Conservation (phyloP, 106 monocot genomes). For the Allium fistulosum region DNA sequence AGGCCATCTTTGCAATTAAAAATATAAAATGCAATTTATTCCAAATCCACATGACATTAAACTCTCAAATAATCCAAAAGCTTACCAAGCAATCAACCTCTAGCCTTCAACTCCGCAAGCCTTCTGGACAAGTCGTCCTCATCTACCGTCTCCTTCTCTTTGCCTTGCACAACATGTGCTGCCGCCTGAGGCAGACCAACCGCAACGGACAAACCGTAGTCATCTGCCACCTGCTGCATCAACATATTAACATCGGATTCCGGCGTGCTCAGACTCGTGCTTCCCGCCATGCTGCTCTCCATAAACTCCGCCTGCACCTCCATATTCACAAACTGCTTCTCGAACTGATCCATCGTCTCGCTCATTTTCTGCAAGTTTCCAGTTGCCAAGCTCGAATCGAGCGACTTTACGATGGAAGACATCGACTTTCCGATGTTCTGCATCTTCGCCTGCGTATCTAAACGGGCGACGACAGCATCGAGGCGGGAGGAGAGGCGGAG, state of each 20-base stretch:
- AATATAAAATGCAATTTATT: too few species aligned
- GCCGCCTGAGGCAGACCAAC: slow-evolving; percentile 27
- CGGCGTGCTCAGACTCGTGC: slow-evolving; percentile 21
- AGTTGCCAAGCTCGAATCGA: slow-evolving; percentile 20
- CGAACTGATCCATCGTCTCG: slow-evolving; percentile 36
- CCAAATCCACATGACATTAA: too few species aligned
- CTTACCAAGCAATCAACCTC: slow-evolving; percentile 7
- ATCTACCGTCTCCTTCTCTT: slow-evolving; percentile 23
- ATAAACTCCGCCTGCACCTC: slow-evolving; percentile 40
- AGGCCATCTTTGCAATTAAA: too few species aligned
- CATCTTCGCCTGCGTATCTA: slow-evolving; percentile 35
- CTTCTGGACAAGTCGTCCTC: slow-evolving; percentile 29
- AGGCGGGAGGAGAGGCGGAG: slow-evolving; percentile 33
- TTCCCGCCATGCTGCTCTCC: slow-evolving; percentile 30
- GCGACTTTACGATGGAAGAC: slow-evolving; percentile 21
- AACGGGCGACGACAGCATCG: slow-evolving; percentile 28
- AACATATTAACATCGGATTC: slow-evolving; percentile 15
- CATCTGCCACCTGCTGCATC: slow-evolving; percentile 44
- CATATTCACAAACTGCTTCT: slow-evolving; percentile 35
- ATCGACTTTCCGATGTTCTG: slow-evolving; percentile 30
- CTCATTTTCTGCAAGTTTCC: slow-evolving; percentile 30
- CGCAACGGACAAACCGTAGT: slow-evolving; percentile 45
- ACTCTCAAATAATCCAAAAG: too few species aligned
- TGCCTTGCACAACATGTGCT: slow-evolving; percentile 17
- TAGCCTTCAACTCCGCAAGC: slow-evolving; percentile 26